Base-by-base conservation (phyloP, 305 asterid genomes). In the Solanum chacoense region DNA sequence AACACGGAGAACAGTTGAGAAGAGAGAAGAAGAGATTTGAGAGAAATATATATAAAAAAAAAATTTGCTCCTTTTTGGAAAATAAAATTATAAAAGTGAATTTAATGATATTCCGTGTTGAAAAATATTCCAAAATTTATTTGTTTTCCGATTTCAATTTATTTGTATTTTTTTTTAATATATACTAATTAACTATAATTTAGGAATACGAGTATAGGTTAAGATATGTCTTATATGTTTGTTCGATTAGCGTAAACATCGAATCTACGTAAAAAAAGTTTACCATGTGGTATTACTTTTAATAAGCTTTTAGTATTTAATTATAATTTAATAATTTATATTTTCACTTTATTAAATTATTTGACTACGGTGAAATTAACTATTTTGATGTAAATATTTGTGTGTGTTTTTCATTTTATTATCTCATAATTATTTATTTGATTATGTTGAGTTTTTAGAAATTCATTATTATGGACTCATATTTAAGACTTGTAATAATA, bases 1-100 rank as follows among this genome's bases (percentile, higher is more conserved):
- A 95, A 94, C 98, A 89, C 98, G 99, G 98, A 89, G 92, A 92
- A 91, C 97, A 89, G 95, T 92, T 93, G 94, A 91, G 90, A 88
- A 78, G 35, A 11, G 74, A 40, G 88, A 89, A 45, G 73, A 80
- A 75, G 89, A 36, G 88, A 73, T 18, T 80, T 65, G 91, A 88
- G 69, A 67, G 8, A 67, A 34, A 24, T 42, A 83, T 29, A 31
- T 45, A 81, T 29, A 45, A 29, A 55, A 16, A 76, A 7, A 5
- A 11, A 32, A 1, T 67, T 16, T 87, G 40, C 20, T 34, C 20
- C 50, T 11, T 18, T 81, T 45, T 55, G 20, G 32, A 28, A 34
- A 14, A 45, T 5, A 29, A 26, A 88, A 37, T 8, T 2, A 6
- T 83, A 38, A 3, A 55, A 2, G 24, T 18, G 4, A 55, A 55